These are phyloP conservation scores for Candida dendrica DNA, from an alignment of 805 yeast genomes.

Conservation along the genomic window DNA sequence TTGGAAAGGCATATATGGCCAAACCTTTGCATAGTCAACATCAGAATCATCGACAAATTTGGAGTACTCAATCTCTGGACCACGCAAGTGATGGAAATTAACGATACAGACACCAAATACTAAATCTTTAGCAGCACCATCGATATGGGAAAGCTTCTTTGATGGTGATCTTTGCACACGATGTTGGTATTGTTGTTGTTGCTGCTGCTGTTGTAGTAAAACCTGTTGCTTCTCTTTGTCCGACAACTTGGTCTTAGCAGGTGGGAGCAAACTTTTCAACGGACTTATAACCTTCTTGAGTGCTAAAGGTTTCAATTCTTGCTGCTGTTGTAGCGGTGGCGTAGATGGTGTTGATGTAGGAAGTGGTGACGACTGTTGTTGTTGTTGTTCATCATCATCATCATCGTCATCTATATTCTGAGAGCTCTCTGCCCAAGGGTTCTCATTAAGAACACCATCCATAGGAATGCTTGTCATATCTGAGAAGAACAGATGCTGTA, in stretches of 20 bases:
- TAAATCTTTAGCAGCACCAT: conserved; percentile 22
- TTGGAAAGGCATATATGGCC: conserved; percentile 90
- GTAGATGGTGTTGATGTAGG: no score
- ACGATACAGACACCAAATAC: conserved; percentile 84
- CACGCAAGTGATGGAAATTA: conserved; percentile 87
- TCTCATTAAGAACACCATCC: conserved; percentile 1
- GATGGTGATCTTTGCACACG: conserved; percentile 2
- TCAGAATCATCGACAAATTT: conserved; percentile 38
- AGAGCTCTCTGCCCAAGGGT: conserved; percentile 14
- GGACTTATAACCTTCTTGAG: not conserved
- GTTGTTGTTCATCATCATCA: not conserved
- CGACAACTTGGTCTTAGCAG: not conserved
- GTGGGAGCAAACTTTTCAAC: not conserved
- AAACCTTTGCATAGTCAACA: conserved; percentile 34
- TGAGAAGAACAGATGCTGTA: not conserved
- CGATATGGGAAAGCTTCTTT: conserved; percentile 14
- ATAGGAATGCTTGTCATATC: not conserved
- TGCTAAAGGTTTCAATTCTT: not conserved
- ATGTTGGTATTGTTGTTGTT: not conserved
- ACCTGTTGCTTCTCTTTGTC: not conserved
- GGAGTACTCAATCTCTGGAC: conserved; percentile 96
- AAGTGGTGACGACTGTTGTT: not conserved
- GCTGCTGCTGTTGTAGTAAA: not conserved
- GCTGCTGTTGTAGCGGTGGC: not conserved
- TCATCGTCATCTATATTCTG: not conserved